Conservation (phyloP, 23 red algal genomes). For the Cyanidioschyzon merolae region DNA sequence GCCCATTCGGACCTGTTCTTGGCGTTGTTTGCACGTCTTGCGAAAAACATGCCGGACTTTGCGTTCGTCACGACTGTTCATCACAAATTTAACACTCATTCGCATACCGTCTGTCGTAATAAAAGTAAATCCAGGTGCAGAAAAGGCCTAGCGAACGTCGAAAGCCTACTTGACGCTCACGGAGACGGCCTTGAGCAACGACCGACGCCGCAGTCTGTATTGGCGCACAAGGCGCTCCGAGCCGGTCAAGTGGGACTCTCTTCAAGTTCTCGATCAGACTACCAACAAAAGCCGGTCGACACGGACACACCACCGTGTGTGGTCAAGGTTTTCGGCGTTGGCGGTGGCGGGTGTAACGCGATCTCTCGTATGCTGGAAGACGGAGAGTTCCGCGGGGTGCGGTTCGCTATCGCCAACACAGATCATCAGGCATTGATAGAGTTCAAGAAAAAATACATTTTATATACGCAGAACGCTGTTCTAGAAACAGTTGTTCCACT, state of each 20-base stretch:
- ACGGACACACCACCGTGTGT: constrained; percentile 15
- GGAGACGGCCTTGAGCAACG: not conserved
- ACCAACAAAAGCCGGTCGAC: not conserved
- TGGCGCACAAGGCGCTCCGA: not conserved
- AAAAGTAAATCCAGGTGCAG: too few relatives aligned
- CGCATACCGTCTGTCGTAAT: too few relatives aligned
- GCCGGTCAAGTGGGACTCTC: not conserved
- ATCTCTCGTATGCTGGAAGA: constrained; percentile 25
- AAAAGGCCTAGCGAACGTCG: too few relatives aligned
- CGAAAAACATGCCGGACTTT: too few relatives aligned
- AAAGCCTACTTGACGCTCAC: not conserved
- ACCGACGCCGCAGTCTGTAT: not conserved
- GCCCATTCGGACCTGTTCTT: too few relatives aligned
- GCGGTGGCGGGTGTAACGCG: constrained; percentile 29
- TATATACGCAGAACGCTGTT: constrained; percentile 1
- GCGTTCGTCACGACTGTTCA: too few relatives aligned
- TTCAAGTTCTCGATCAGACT: not conserved
- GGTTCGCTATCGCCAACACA: constrained; percentile 20
- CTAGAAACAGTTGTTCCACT: constrained; percentile 3
- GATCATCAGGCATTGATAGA: constrained; percentile 20
- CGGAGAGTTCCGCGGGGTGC: constrained; percentile 15
- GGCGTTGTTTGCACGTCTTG: too few relatives aligned
- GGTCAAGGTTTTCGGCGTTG: constrained; percentile 26
- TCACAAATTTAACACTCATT: too few relatives aligned
- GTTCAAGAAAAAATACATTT: not conserved